Evolutionary conservation across 176 grass and related monocot species (phyloP).

Genomic region (Tillandsia leiboldiana): DNA sequence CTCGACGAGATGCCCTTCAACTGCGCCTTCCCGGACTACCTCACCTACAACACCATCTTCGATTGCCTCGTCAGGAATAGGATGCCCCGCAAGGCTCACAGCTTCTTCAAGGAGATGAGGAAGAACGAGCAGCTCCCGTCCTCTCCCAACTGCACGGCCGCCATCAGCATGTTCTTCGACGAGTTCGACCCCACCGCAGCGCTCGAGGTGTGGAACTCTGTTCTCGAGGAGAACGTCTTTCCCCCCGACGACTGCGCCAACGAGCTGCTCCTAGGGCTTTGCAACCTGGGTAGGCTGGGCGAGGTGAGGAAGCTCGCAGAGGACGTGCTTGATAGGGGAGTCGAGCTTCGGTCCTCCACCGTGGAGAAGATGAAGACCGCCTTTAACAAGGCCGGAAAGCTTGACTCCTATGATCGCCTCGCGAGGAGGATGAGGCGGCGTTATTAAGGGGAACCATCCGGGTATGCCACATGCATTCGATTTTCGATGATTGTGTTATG

Average conservation of each 20-base stretch:
- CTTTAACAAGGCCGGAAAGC: constrained; percentile 37
- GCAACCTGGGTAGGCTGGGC: constrained; percentile 37
- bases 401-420: constrained; percentile 28
- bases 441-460: constrained; percentile 4
- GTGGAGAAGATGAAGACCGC: constrained; percentile 54
- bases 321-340: constrained; percentile 49
- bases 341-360: constrained; percentile 38
- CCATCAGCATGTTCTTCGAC: constrained; percentile 57
- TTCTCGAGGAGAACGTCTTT: constrained; percentile 36
- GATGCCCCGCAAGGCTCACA: constrained; percentile 46
- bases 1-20: constrained; percentile 77
- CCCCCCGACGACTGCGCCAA: constrained; percentile 46
- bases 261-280: constrained; percentile 50
- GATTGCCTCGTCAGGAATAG: constrained; percentile 47
- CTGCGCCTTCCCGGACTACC: constrained; percentile 52
- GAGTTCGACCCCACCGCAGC: constrained; percentile 62
- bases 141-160: constrained; percentile 35
- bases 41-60: constrained; percentile 62
- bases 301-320: constrained; percentile 41
- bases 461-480: background rate
- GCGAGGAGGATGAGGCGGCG: constrained; percentile 36
- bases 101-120: constrained; percentile 64
- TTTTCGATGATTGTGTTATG: background rate
- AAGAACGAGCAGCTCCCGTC: constrained; percentile 81
- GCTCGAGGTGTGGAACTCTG: constrained; percentile 44